A percentile compares a stretch with the other conserved stretches of the same genome.
phyloP scores from a whole-genome alignment of 1,284 basidiomycete species.

The Cyathus olla region DNA sequence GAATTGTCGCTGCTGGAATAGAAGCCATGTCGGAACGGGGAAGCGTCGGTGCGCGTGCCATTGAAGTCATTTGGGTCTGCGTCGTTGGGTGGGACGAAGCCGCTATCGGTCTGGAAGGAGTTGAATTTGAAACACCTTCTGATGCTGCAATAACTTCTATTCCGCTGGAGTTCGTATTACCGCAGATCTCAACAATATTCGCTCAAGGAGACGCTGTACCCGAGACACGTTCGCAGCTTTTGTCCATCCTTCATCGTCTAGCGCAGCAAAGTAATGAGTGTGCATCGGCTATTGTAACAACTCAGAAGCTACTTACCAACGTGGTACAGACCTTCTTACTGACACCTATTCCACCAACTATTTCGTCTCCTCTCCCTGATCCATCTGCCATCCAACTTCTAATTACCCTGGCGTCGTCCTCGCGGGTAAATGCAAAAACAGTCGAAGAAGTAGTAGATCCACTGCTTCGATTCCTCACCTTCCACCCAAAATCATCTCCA shows the following conservation, averaged over 20 bases:
- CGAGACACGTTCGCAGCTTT: slow-evolving; percentile 66
- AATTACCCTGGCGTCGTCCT: slow-evolving; percentile 68
- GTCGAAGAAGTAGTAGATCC: slow-evolving; percentile 70
- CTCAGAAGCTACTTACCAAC: slow-evolving; percentile 64
- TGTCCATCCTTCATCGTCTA: slow-evolving; percentile 73
- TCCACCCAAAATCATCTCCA: slow-evolving; percentile 64
- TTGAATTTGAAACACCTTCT: slow-evolving; percentile 55
- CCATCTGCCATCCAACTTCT: slow-evolving; percentile 72
- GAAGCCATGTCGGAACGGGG: slow-evolving; percentile 77
- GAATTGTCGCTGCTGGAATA: slow-evolving; percentile 73
- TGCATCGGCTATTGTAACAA: slow-evolving; percentile 65
- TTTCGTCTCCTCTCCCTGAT: slow-evolving; percentile 51
- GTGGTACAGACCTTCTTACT: slow-evolving; percentile 69
- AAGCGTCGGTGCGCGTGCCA: slow-evolving; percentile 71
- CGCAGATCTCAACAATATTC: slow-evolving; percentile 54
- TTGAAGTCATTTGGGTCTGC: slow-evolving; percentile 80
- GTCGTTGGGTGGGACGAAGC: slow-evolving; percentile 69
- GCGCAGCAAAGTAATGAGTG: slow-evolving; percentile 65
- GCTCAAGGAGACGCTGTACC: slow-evolving; percentile 54
- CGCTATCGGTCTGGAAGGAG: slow-evolving; percentile 53
- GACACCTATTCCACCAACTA: slow-evolving; percentile 54
- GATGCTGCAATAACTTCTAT: slow-evolving; percentile 54
- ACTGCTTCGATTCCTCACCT: slow-evolving; percentile 82
- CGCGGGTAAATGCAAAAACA: slow-evolving; percentile 73
- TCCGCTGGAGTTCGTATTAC: slow-evolving; percentile 66